Evolutionary conservation across 192 early-diverging fungal genomes (phyloP).

Genomic region (Kappamyces sp.): DNA sequence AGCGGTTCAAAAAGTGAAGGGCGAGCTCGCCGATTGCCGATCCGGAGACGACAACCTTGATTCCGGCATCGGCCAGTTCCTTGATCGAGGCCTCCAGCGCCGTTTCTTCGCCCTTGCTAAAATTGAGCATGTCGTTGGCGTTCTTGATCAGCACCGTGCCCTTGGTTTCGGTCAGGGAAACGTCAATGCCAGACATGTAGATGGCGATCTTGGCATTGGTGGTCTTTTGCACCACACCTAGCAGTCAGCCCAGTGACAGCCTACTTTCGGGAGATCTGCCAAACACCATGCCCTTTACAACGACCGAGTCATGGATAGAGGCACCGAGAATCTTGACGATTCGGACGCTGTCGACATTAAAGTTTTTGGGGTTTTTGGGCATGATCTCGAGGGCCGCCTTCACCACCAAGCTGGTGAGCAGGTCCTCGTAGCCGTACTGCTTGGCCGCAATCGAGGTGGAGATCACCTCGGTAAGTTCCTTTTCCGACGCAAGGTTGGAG

Average conservation of each 20-base stretch:
- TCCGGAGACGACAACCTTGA: slow-evolving; percentile 89
- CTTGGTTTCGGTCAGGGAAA: slow-evolving; percentile 95
- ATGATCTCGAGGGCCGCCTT: slow-evolving; percentile 82
- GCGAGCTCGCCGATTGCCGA: slow-evolving; percentile 87
- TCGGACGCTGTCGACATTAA: slow-evolving; percentile 93
- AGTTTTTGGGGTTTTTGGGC: slow-evolving; percentile 80
- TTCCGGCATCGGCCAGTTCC: slow-evolving; percentile 85
- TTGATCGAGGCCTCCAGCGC: slow-evolving; percentile 81
- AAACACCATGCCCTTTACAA: slow-evolving; percentile 97
- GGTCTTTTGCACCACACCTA: slow-evolving; percentile 62
- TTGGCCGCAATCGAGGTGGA: slow-evolving; percentile 80
- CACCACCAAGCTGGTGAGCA: slow-evolving; percentile 73
- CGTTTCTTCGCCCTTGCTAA: slow-evolving; percentile 91
- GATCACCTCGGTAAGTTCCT: slow-evolving; percentile 71
- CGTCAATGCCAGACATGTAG: slow-evolving; percentile 89
- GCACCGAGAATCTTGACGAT: slow-evolving; percentile 98
- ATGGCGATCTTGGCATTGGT: slow-evolving; percentile 88
- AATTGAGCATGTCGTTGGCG: slow-evolving; percentile 93
- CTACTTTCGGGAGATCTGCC: slow-evolving; percentile 82
- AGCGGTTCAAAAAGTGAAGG: slow-evolving; percentile 90
- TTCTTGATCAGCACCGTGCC: slow-evolving; percentile 96
- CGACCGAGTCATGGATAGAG: slow-evolving; percentile 77
- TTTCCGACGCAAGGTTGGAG: slow-evolving; percentile 27
- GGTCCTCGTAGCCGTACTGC: slow-evolving; percentile 87
- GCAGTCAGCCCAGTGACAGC: not conserved